Evolutionary conservation across 208 protist genomes (phyloP).

Genomic region (Trypanosoma platydactyli): DNA sequence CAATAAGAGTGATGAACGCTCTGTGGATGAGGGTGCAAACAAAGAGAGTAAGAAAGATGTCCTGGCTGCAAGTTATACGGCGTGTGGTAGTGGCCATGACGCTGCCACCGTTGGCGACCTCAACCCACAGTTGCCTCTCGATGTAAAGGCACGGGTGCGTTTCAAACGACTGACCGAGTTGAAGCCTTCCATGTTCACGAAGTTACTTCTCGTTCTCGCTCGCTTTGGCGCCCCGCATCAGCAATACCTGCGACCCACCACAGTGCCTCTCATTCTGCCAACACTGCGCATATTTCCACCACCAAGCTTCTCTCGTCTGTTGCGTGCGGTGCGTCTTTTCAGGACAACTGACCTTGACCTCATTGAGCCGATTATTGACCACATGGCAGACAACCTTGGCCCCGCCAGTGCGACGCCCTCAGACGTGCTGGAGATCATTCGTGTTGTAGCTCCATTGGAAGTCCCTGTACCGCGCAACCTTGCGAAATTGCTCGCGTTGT

Average conservation of each 20-base stretch:
- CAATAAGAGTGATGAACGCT: background rate
- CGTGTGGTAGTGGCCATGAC: background rate
- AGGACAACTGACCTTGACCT: conserved; percentile 44
- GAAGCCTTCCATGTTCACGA: conserved; percentile 67
- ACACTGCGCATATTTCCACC: conserved; percentile 54
- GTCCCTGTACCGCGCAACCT: conserved; percentile 25
- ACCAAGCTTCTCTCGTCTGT: conserved; percentile 68
- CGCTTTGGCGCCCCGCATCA: conserved; percentile 67
- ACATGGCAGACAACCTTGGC: conserved; percentile 29
- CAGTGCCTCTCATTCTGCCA: conserved; percentile 52
- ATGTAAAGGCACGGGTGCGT: conserved; percentile 32
- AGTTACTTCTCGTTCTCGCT: conserved; percentile 59
- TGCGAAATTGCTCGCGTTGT: conserved; percentile 20
- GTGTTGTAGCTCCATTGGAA: conserved; percentile 19
- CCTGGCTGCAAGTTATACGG: background rate
- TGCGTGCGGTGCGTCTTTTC: conserved; percentile 53
- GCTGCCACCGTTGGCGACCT: conserved; percentile 13
- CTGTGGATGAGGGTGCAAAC: background rate
- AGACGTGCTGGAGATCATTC: conserved; percentile 30
- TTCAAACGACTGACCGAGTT: conserved; percentile 51
- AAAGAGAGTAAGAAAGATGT: background rate
- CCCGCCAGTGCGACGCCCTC: background rate
- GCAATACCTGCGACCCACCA: conserved; percentile 73
- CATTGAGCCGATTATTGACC: conserved; percentile 51
- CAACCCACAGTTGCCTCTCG: conserved; percentile 12